Conservation (phyloP, 148 eudicot species). For the Vaccinium myrtillus region DNA sequence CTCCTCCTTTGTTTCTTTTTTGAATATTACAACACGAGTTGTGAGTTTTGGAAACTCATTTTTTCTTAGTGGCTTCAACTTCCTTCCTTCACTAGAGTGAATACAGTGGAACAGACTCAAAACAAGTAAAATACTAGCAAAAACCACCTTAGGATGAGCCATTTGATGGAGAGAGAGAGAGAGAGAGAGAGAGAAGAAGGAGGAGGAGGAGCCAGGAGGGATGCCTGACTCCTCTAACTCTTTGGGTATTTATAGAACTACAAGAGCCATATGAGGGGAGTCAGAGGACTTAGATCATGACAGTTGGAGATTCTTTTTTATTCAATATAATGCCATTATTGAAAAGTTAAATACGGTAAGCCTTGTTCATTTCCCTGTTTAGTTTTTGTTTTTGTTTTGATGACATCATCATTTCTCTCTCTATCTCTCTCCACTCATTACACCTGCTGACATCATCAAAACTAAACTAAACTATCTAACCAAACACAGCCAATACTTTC, state of each 20-base stretch:
- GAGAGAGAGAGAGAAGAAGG: slow-evolving; percentile 14
- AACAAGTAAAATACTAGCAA: slow-evolving; percentile 13
- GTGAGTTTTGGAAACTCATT: slow-evolving; percentile 21
- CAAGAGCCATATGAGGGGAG: slow-evolving; percentile 15
- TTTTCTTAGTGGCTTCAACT: slow-evolving; percentile 22
- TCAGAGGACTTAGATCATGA: slow-evolving; percentile 17
- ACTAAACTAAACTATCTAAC: too few species aligned
- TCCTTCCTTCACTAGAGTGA: slow-evolving; percentile 38
- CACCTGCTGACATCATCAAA: too few species aligned
- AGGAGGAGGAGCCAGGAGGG: not conserved
- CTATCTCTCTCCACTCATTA: too few species aligned
- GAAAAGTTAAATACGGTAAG: not conserved
- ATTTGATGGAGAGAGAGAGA: slow-evolving; percentile 26
- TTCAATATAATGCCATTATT: not conserved
- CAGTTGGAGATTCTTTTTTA: slow-evolving; percentile 32
- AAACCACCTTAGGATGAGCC: slow-evolving; percentile 32
- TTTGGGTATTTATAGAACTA: slow-evolving; percentile 39
- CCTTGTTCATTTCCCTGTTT: too few species aligned
- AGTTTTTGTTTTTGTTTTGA: too few species aligned
- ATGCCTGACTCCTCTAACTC: slow-evolving; percentile 23
- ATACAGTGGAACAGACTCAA: slow-evolving; percentile 24
- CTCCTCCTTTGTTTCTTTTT: slow-evolving; percentile 17
- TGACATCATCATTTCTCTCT: too few species aligned
- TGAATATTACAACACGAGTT: not conserved
- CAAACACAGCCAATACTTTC: too few species aligned